Evolutionary conservation across 441 rosid species (phyloP).

Genomic region (Eutrema salsugineum): DNA sequence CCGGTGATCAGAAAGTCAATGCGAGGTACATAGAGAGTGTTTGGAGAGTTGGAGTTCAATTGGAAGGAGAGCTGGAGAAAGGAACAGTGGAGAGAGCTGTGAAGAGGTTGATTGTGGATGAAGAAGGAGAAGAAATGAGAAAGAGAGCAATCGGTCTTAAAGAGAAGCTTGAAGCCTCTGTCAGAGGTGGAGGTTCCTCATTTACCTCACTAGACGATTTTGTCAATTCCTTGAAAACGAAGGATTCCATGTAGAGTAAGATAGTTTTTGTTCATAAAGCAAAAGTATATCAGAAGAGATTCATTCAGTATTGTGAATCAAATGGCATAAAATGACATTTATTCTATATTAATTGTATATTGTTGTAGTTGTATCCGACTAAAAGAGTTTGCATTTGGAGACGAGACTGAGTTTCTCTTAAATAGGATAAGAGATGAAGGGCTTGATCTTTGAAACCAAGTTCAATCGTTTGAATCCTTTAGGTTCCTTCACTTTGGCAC

Average conservation of each 20-base stretch:
- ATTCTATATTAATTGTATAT: neutral
- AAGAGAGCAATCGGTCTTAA: slow-evolving; percentile 27
- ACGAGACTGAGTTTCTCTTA: neutral
- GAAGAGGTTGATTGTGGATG: slow-evolving; percentile 33
- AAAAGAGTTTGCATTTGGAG: neutral
- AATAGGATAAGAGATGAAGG: neutral
- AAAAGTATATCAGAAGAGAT: neutral
- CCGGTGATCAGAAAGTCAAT: slow-evolving; percentile 36
- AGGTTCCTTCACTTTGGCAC: neutral
- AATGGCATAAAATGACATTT: neutral
- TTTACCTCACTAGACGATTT: slow-evolving; percentile 17
- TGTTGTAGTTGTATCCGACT: neutral
- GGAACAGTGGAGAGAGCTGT: slow-evolving; percentile 27
- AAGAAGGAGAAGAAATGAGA: slow-evolving; percentile 36
- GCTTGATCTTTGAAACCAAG: neutral
- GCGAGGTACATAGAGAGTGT: slow-evolving; percentile 31
- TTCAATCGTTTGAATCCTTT: neutral
- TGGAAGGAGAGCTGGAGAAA: slow-evolving; percentile 30
- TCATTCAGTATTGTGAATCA: neutral
- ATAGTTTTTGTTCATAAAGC: neutral
- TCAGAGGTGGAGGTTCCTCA: slow-evolving; percentile 30
- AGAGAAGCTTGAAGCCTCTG: slow-evolving; percentile 14
- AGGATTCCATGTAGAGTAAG: neutral
- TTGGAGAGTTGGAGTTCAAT: slow-evolving; percentile 39
- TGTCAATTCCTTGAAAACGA: slow-evolving; percentile 11